Evolutionary conservation across 1,284 basidiomycete genomes (phyloP).

Genomic region (Ceratobasidium sp.): DNA sequence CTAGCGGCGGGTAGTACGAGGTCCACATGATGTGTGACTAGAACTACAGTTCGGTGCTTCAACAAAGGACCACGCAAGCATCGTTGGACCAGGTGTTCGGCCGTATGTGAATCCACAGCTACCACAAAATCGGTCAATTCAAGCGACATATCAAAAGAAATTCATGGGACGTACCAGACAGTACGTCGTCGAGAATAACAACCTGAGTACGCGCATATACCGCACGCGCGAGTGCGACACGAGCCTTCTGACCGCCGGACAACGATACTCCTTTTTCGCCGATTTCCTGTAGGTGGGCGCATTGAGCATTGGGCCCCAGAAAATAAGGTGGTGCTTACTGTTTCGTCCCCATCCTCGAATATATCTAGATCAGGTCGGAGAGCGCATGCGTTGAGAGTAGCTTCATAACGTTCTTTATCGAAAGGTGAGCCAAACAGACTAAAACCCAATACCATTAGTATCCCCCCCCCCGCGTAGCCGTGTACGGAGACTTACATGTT

Average conservation of each 20-base stretch:
- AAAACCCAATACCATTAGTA: no score
- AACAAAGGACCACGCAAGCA: slow-evolving; percentile 75
- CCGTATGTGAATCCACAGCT: slow-evolving; percentile 74
- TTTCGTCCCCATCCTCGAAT: slow-evolving; percentile 52
- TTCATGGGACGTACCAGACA: slow-evolving; percentile 1
- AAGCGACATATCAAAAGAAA: not conserved
- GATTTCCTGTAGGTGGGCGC: slow-evolving; percentile 16
- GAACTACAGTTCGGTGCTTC: slow-evolving; percentile 75
- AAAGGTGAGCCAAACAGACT: slow-evolving; percentile 57
- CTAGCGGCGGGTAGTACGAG: slow-evolving; percentile 76
- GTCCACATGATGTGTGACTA: slow-evolving; percentile 84
- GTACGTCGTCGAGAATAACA: slow-evolving; percentile 51
- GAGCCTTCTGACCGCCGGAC: slow-evolving; percentile 30
- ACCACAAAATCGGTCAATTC: not conserved
- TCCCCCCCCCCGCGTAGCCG: not conserved
- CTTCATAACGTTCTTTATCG: slow-evolving; percentile 55
- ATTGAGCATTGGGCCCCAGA: no score
- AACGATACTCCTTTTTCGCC: slow-evolving; percentile 44
- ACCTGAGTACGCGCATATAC: slow-evolving; percentile 51
- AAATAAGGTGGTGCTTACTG: slow-evolving; percentile 45
- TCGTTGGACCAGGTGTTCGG: slow-evolving; percentile 74
- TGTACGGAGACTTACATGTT: slow-evolving; percentile 8
- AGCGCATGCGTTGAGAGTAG: slow-evolving; percentile 53
- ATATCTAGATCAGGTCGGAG: slow-evolving; percentile 50
- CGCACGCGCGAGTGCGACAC: slow-evolving; percentile 49